Evolutionary conservation across 129 eudicot genomes (phyloP), one percentile per base, ranked within the genome.

Genomic region (Centrapalus pauciflorus): DNA sequence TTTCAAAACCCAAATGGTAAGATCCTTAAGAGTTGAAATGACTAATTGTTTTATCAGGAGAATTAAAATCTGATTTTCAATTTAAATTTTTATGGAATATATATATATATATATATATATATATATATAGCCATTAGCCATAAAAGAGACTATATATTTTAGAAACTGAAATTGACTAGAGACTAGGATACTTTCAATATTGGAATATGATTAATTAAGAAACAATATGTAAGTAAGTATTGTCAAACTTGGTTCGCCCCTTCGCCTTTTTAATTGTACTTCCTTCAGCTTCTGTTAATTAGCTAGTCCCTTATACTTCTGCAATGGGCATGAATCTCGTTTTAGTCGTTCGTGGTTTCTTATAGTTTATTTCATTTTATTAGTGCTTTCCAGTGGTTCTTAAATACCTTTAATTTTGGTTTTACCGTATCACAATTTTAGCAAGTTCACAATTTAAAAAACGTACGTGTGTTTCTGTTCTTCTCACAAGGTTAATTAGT

Each of bases 111-210:
- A 54, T 54, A 25, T n/a, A 21, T 51, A 21, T 10, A 12, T 7
- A 52, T 52, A 17, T 23, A 54, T 32, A 25, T 54, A 25, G 11
- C 16, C 23, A 28, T 25, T 21, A 54, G 24, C 60, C 20, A 54
- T 54, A 29, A 54, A 13, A 26, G 7, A 26, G 29, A 26, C 21
- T n/a, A 16, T n/a, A n/a, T n/a, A n/a, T 55, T 55, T 29, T 11
- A 25, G 14, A 14, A 57, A 23, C 3, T 57, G 64, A 57, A 57
- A 33, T 14, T 57, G 64, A 57, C 64, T 57, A 57, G 41, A 57
- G 41, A 29, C 64, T 29, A 46, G 9, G 7, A 46, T 48, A 48
- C 54, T 48, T 5, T 48, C 54, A 48, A 10, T 14, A 5, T 4
- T 48, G 54, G 52, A 11, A 24, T 48, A 23, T 14, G 25, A 48